Percentiles rank a stretch among this genome's conserved stretches.
These are phyloP conservation scores for Torulaspora maleeae DNA, from an alignment of 805 yeast species.

Conservation along the genomic window DNA sequence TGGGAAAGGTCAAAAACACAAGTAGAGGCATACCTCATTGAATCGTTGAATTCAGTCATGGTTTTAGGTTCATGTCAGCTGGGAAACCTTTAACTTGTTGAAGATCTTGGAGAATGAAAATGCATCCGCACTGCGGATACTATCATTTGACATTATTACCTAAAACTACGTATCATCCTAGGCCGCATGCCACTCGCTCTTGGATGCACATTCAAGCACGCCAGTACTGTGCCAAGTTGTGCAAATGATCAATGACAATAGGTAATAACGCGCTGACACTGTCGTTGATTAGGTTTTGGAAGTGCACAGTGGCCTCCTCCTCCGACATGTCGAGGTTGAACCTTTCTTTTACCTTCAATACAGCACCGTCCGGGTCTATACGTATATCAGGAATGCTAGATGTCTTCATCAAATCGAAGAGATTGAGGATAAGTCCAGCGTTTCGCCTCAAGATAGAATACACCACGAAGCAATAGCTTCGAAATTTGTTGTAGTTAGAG, in stretches of 20 bases:
- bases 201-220: constrained; percentile 49
- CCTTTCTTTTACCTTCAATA: constrained; percentile 88
- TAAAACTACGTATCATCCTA: neutral
- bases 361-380: constrained; percentile 79
- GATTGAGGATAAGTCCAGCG: constrained; percentile 80
- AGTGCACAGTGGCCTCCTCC: constrained; percentile 91
- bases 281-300: constrained; percentile 89
- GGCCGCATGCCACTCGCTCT: neutral
- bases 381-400: constrained; percentile 89
- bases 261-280: constrained; percentile 92
- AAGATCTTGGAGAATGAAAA: too few species aligned
- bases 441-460: constrained; percentile 86
- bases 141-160: neutral
- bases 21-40: neutral
- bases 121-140: neutral
- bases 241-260: constrained; percentile 90
- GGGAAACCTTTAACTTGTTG: too few species aligned
- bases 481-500: constrained; percentile 77
- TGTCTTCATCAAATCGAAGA: constrained; percentile 90
- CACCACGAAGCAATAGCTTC: constrained; percentile 91
- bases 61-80: neutral
- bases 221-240: constrained; percentile 97
- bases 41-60: neutral
- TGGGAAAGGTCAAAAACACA: too few species aligned
- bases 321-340: constrained; percentile 91